These are phyloP conservation scores for Nakaseomyces nivariensis DNA, from an alignment of 1,139 yeast species.

Conservation along the genomic window DNA sequence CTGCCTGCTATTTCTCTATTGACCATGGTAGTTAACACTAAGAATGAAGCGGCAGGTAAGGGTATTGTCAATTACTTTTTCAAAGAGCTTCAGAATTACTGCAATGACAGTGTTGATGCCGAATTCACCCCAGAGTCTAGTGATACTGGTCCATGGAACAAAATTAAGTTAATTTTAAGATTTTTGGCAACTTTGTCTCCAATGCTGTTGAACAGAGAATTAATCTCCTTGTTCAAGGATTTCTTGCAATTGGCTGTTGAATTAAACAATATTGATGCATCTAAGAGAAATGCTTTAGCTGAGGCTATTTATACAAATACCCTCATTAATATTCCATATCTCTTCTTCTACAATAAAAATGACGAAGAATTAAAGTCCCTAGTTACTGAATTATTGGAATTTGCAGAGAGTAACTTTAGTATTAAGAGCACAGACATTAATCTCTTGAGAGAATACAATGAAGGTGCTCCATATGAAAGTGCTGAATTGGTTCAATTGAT, in stretches of 20 bases:
- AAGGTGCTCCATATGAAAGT: slow-evolving; percentile 44
- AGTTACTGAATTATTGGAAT: slow-evolving; percentile 38
- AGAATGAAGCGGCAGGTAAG: slow-evolving; percentile 59
- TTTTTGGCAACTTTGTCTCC: slow-evolving; percentile 60
- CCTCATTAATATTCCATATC: slow-evolving; percentile 59
- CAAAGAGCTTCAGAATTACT: slow-evolving; percentile 45
- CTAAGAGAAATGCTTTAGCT: slow-evolving; percentile 46
- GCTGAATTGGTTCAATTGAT: slow-evolving; percentile 43
- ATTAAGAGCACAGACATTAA: slow-evolving; percentile 15
- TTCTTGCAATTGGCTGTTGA: slow-evolving; percentile 49
- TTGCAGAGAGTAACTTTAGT: slow-evolving; percentile 32
- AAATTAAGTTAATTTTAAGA: slow-evolving; percentile 59
- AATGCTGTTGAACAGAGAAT: slow-evolving; percentile 35
- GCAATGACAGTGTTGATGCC: slow-evolving; percentile 32
- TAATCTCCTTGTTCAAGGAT: slow-evolving; percentile 36
- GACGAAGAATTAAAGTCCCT: slow-evolving; percentile 31
- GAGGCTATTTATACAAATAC: slow-evolving; percentile 61
- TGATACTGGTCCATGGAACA: slow-evolving; percentile 62
- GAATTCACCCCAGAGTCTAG: slow-evolving; percentile 22
- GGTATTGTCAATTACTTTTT: slow-evolving; percentile 62
- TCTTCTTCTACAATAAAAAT: slow-evolving; percentile 39
- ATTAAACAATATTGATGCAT: slow-evolving; percentile 36
- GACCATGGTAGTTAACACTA: slow-evolving; percentile 57
- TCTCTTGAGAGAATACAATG: slow-evolving; percentile 22
- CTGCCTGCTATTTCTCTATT: slow-evolving; percentile 62